Evolutionary conservation across 257 asterid genomes (phyloP), one percentile per base, ranked within the genome.

Genomic region (Lycium barbarum): DNA sequence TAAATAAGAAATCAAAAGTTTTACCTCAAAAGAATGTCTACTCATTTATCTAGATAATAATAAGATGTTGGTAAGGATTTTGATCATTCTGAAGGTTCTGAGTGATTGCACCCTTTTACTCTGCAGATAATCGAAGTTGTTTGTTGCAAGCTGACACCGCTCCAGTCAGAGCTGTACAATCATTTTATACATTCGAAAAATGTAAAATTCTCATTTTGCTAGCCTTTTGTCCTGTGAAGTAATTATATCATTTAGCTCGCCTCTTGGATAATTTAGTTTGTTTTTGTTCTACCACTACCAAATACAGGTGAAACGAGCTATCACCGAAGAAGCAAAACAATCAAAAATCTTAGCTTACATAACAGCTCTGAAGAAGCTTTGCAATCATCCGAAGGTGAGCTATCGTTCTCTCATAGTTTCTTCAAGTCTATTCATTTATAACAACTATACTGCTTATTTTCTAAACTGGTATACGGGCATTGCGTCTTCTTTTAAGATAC

Each of bases 341-440:
- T 88, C 97, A 79, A 95, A 96, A 87, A 95, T 96, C 85, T 92
- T 96, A 88, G 98, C 99, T 58, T 95, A 95, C 80, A 96, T 96
- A 87, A 96, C 98, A 81, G 98, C 94, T 86, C 92, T 96, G 72
- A 96, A 96, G 97, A 96, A 96, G 92, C 98, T 96, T 85, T 93
- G 99, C 93, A 96, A 96, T 90, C 99, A 95, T 86, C 99, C 99
- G 80, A 96, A 96, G 99, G 99, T 96, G 91, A 72, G 62, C 63
- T 76, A 51, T 76, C 81, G 49, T 51, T 76, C 13, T 53, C 81
- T 51, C 62, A 7, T 76, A 76, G 81, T 51, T 49, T 51, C 63
- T 71, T 76, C 81, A 76, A 51, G 47, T 76, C 22, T 76, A 51
- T 76, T 26, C 63, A 51, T 76, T 22, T 3, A 22, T 22, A 74